Base-by-base conservation (phyloP, 805 yeast genomes). In the Candida arabinofermentans region DNA sequence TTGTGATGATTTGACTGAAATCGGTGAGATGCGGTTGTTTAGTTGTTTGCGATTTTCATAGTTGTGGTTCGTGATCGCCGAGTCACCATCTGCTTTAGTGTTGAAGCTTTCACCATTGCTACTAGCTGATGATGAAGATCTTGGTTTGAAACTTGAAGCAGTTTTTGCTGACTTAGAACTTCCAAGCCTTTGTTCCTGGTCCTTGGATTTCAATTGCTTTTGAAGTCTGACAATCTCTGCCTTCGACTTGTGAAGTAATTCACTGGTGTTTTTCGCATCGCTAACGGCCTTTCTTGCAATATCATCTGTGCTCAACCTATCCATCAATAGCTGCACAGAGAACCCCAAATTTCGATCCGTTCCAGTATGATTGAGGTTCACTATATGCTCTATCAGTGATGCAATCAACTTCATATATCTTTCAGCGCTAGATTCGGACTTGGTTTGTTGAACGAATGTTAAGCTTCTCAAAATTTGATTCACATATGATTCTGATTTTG, bases 251-350 rank as follows among this genome's bases (percentile, higher is more conserved):
- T 41, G 44, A 4, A 55, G 10, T 34, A 42, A 22, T n/a, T 68
- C 68, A 5, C 72, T 67, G 31, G 81, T 72, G 34, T 71, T 76
- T 53, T 73, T 72, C 27, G 81, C 70, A 41, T 76, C 88, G 41
- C 56, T 58, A 41, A 68, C 72, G 46, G 93, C 89, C 42, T 83
- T 70, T 38, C 77, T 69, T 16, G 91, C 89, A 62, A 79, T 36
- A n/a, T 49, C 55, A 24, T 53, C 52, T 1, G 56, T 39, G 27
- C 40, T 42, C 8, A 50, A 37, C 23, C 54, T 42, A 31, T 53
- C 55, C 14, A 52, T 17, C 10, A 54, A 37, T 17, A 49, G 27
- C 27, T 47, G 55, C 14, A 52, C 37, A 3, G 47, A 31, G 14
- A 54, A 46, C 4, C 39, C 39, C 12, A 47, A 24, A 26, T 46